Evolutionary conservation across 192 early-diverging fungal species (phyloP).

Genomic region (Coemansia guatemalensis): DNA sequence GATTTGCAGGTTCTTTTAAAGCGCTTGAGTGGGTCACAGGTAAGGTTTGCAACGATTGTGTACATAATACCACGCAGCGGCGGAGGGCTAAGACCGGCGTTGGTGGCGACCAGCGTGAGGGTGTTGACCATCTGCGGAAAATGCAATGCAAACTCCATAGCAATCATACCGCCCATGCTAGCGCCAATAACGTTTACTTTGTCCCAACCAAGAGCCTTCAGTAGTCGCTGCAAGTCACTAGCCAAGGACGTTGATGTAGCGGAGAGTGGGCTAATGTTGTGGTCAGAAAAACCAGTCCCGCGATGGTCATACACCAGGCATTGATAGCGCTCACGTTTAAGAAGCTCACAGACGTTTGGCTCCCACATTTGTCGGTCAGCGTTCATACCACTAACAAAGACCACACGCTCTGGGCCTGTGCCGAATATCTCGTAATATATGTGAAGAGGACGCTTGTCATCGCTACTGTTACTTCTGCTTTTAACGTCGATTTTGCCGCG

Average conservation of each 20-base stretch:
- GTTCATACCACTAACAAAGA: conserved; percentile 51
- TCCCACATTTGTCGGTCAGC: conserved; percentile 55
- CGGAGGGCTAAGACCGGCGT: conserved; percentile 40
- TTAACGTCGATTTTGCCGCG: conserved; percentile 36
- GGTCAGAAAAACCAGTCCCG: conserved; percentile 63
- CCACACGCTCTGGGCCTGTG: conserved; percentile 18
- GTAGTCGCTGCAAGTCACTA: conserved; percentile 64
- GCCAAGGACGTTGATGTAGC: conserved; percentile 35
- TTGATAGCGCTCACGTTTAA: conserved; percentile 59
- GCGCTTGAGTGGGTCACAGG: conserved; percentile 30
- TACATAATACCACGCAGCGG: conserved; percentile 36
- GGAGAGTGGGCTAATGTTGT: neutral
- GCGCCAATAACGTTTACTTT: conserved; percentile 73
- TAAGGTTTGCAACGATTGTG: conserved; percentile 31
- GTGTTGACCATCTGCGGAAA: conserved; percentile 59
- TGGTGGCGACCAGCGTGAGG: conserved; percentile 38
- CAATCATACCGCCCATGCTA: conserved; percentile 88
- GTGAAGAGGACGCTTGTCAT: conserved; percentile 3
- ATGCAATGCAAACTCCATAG: conserved; percentile 63
- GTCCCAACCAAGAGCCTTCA: conserved; percentile 69
- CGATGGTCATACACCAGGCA: conserved; percentile 80
- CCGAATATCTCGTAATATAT: conserved; percentile 52
- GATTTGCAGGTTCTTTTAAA: conserved; percentile 41
- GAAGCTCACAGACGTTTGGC: conserved; percentile 56
- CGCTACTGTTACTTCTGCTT: neutral